These are phyloP conservation scores for Naematelia encephala DNA, from an alignment of 768 basidiomycete species.

Conservation along the genomic window DNA sequence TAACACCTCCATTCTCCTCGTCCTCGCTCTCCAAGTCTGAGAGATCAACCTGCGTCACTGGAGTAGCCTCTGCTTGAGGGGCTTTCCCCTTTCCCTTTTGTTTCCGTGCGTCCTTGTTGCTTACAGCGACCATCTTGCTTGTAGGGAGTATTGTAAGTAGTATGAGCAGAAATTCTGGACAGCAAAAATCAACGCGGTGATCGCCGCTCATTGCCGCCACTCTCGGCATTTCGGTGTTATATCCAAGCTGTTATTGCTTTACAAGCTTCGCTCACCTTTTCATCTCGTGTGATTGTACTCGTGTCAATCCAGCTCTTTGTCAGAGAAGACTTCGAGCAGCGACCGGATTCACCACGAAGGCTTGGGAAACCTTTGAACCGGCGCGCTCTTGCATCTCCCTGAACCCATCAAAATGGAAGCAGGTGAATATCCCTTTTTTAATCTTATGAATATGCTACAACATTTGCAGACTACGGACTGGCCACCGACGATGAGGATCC, in stretches of 20 bases:
- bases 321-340: background rate
- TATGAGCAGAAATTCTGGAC: background rate
- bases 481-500: slow-evolving; percentile 13
- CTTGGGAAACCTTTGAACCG: background rate
- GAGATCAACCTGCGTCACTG: background rate
- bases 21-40: slow-evolving; percentile 42
- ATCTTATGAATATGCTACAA: slow-evolving; percentile 15
- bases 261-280: too few relatives aligned
- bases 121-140: slow-evolving; percentile 27
- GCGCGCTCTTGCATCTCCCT: background rate
- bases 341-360: background rate
- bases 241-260: too few relatives aligned
- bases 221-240: slow-evolving; percentile 1
- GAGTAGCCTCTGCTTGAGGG: background rate
- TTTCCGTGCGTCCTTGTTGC: slow-evolving; percentile 32
- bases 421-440: slow-evolving; percentile 34
- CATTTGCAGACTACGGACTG: slow-evolving; percentile 20
- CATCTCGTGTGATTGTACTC: too few relatives aligned
- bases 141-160: background rate
- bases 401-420: slow-evolving; percentile 26
- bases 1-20: slow-evolving; percentile 42
- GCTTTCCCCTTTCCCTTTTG: slow-evolving; percentile 30
- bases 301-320: background rate
- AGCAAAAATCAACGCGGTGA: background rate
- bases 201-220: background rate